Percentiles rank a stretch among this genome's conserved stretches.
These are phyloP conservation scores for Coemansia sp. DNA, from an alignment of 192 early-diverging fungal genomes.

Conservation along the genomic window DNA sequence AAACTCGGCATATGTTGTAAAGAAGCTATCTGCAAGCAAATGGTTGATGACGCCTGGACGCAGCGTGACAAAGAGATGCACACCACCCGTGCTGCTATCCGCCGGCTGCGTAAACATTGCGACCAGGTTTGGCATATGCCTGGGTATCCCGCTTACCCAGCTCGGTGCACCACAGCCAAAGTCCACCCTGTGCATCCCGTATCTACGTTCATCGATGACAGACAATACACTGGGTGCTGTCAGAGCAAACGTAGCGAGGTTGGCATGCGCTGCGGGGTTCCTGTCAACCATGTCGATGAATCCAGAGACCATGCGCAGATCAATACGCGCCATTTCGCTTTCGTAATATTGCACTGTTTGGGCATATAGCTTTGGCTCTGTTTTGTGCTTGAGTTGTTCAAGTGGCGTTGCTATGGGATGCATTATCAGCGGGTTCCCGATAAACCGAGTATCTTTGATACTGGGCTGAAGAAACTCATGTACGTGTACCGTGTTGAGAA, in stretches of 20 bases:
- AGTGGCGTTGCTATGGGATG: slow-evolving; percentile 2
- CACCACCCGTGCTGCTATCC: slow-evolving; percentile 3
- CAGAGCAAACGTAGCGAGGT: slow-evolving; percentile 6
- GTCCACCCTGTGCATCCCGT: slow-evolving; percentile 15
- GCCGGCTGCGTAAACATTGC: slow-evolving; percentile 15
- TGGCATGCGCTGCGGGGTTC: slow-evolving; percentile 12
- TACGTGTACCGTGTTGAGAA: slow-evolving; percentile 24
- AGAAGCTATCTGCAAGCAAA: slow-evolving; percentile 10
- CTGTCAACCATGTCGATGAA: slow-evolving; percentile 14
- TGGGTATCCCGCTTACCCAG: slow-evolving; percentile 29
- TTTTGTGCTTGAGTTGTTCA: background rate
- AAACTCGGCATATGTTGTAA: slow-evolving; percentile 15
- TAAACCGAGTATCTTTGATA: slow-evolving; percentile 8
- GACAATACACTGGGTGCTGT: slow-evolving; percentile 4
- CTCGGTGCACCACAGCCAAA: slow-evolving; percentile 37
- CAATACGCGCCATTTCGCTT: slow-evolving; percentile 3
- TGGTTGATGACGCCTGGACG: slow-evolving; percentile 1
- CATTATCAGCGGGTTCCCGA: slow-evolving; percentile 28
- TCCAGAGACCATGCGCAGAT: slow-evolving; percentile 5
- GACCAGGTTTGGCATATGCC: slow-evolving; percentile 32
- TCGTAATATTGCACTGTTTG: slow-evolving; percentile 1
- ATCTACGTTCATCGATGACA: slow-evolving; percentile 27
- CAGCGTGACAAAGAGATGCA: slow-evolving; percentile 18
- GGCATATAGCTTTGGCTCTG: slow-evolving; percentile 5
- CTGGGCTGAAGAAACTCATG: slow-evolving; percentile 8